These are phyloP conservation scores for Syncephalis plumigaleata DNA, from an alignment of 371 early-diverging fungal species.

Conservation along the genomic window DNA sequence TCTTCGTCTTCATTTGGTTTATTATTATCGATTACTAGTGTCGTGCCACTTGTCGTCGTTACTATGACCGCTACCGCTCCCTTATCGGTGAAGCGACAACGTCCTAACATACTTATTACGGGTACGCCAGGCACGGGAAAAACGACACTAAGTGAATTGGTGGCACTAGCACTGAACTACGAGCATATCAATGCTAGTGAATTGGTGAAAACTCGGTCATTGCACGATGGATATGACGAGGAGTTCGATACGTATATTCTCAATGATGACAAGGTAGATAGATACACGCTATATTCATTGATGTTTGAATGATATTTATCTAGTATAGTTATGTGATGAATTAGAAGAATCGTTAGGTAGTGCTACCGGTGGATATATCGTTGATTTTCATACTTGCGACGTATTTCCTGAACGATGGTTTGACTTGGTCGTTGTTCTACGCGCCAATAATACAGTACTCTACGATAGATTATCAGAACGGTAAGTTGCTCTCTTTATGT, in stretches of 20 bases:
- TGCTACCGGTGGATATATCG: constrained; percentile 54
- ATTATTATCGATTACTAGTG: too few relatives aligned
- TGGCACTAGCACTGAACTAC: constrained; percentile 43
- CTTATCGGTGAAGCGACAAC: constrained; percentile 8
- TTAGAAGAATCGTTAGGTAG: constrained; percentile 56
- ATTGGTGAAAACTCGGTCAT: constrained; percentile 65
- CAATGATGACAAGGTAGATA: constrained; percentile 75
- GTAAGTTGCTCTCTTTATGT: constrained; percentile 15
- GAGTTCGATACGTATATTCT: constrained; percentile 82
- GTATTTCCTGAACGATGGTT: constrained; percentile 94
- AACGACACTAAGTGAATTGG: constrained; percentile 77
- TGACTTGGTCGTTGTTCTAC: constrained; percentile 88
- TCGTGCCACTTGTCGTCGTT: too few relatives aligned
- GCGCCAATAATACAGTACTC: constrained; percentile 57
- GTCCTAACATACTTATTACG: constrained; percentile 87
- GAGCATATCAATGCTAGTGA: constrained; percentile 76
- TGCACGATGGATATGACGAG: constrained; percentile 77
- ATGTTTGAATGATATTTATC: neutral
- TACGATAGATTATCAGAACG: constrained; percentile 73
- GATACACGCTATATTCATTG: neutral
- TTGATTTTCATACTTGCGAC: constrained; percentile 88
- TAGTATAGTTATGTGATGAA: constrained; percentile 55
- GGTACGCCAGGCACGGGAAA: constrained; percentile 98
- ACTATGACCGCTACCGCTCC: neutral
- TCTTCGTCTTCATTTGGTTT: too few relatives aligned